Evolutionary conservation across 2,329 filamentous ascomycete genomes (phyloP), one percentile per base, ranked within the genome.

Genomic region (Didymella lethalis): DNA sequence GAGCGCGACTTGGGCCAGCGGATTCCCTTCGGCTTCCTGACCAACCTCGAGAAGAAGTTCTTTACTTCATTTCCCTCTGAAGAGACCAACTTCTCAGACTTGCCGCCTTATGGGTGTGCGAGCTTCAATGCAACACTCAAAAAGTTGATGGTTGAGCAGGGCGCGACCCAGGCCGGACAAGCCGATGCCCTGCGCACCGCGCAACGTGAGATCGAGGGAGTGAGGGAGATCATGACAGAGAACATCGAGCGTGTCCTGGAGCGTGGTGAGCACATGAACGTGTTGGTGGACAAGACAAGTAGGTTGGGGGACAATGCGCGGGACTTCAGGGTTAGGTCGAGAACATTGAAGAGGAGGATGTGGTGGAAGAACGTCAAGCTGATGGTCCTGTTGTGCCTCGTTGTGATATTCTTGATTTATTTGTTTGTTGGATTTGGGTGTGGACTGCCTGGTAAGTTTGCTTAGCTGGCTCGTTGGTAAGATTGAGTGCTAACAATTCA

Each of bases 311-410:
- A 91, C 28, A 95, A 88, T 76, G 93, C 95, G 52, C 84, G 89
- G 69, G 95, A 99, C 75, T 99, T 99, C 75, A 84, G 95, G 51
- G 89, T 98, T 18, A 85, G 94, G 67, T 96, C 91, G 76, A 83
- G 93, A 26, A 93, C 92, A 0, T 78, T 99, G 69, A 91, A 95
- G 81, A 86, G 96, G 74, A 86, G 90, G 79, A 98, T 99, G 95
- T 99, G 95, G 95, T 98, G 94, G 94, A 98, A 98, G 88, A 98
- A 99, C 77, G 86, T 96, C 45, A 96, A 96, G 82, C 80, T 99
- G 67, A 97, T 98, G 93, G 89, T 86, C 7, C 78, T 99, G 68
- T 74, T 93, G 62, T 83, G 79, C 4, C 73, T 97, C 44, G 92
- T 93, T 1, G 79, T 95, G 26, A 76, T 91, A 8, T 91, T 91